phyloP scores from a whole-genome alignment of 768 basidiomycete genomes.

The Mycena capillaripes region DNA sequence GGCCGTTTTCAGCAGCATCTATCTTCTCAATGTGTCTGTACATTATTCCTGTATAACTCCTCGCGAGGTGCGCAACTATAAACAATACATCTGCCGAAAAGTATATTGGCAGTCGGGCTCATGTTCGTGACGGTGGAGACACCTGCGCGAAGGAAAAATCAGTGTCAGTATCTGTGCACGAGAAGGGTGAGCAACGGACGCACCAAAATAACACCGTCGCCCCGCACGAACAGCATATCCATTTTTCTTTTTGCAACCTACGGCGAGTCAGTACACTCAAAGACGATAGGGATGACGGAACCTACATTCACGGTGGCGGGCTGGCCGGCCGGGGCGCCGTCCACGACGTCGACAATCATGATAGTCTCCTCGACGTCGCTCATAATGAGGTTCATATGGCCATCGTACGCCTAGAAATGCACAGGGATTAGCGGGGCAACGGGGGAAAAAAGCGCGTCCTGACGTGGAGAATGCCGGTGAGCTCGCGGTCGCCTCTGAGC shows the following conservation, averaged over 20 bases:
- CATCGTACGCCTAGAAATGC: conserved; percentile 90
- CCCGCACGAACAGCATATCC: conserved; percentile 98
- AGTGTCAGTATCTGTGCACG: conserved; percentile 27
- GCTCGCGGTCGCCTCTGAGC: conserved; percentile 92
- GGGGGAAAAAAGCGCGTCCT: conserved; percentile 44
- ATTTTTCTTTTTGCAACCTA: conserved; percentile 94
- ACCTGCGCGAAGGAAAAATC: conserved; percentile 75
- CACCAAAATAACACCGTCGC: conserved; percentile 97
- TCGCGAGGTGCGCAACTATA: conserved; percentile 2
- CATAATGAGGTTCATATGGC: conserved; percentile 99
- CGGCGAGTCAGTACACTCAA: conserved; percentile 7
- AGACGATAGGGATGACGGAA: conserved; percentile 23
- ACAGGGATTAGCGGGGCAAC: conserved; percentile 27
- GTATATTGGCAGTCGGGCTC: conserved; percentile 51
- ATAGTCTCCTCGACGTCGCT: conserved; percentile 98
- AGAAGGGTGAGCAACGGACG: conserved; percentile 42
- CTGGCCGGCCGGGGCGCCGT: conserved; percentile 68
- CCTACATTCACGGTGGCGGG: conserved; percentile 75
- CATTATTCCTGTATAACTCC: conserved; percentile 30
- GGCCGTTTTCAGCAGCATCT: neutral
- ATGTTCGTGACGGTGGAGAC: conserved; percentile 84
- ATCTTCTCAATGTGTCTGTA: conserved; percentile 20
- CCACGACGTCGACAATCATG: conserved; percentile 92
- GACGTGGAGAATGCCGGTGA: conserved; percentile 94
- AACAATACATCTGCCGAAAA: conserved; percentile 45